phyloP scores from a whole-genome alignment of 148 eudicot genomes.

The Polygonum maritimum region DNA sequence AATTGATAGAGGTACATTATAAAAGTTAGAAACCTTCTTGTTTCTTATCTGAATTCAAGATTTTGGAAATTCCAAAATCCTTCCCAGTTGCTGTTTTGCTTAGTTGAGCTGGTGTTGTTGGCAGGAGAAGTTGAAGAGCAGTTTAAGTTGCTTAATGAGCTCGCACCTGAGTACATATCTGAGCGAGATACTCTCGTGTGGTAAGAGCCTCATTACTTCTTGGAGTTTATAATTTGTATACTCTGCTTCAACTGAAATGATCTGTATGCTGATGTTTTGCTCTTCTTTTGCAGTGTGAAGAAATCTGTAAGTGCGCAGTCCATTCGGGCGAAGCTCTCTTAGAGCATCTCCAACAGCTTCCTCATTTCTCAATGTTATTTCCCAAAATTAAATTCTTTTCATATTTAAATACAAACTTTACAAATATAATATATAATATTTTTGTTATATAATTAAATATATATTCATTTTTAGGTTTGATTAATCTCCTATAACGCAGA shows the following conservation, averaged over 20 bases:
- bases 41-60: background rate
- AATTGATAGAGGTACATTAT: slow-evolving; percentile 52
- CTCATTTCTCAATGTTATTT: too few species aligned
- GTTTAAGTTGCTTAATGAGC: slow-evolving; percentile 56
- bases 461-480: too few species aligned
- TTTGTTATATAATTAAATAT: too few species aligned
- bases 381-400: too few species aligned
- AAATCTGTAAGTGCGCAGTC: slow-evolving; percentile 40
- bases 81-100: background rate
- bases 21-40: background rate
- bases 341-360: too few species aligned
- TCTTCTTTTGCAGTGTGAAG: slow-evolving; percentile 49
- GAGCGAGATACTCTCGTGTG: slow-evolving; percentile 57
- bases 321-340: slow-evolving; percentile 38
- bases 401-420: too few species aligned
- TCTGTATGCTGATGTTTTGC: background rate
- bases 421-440: too few species aligned
- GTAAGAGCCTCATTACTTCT: slow-evolving; percentile 26
- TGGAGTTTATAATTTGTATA: background rate
- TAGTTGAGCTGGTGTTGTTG: background rate
- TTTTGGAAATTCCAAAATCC: too few species aligned
- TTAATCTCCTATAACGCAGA: too few species aligned
- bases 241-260: background rate
- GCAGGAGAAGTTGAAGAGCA: slow-evolving; percentile 84
- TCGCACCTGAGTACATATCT: slow-evolving; percentile 65